Conservation (phyloP, 2,329 filamentous ascomycete genomes). For the Exserohilum rostratum region DNA sequence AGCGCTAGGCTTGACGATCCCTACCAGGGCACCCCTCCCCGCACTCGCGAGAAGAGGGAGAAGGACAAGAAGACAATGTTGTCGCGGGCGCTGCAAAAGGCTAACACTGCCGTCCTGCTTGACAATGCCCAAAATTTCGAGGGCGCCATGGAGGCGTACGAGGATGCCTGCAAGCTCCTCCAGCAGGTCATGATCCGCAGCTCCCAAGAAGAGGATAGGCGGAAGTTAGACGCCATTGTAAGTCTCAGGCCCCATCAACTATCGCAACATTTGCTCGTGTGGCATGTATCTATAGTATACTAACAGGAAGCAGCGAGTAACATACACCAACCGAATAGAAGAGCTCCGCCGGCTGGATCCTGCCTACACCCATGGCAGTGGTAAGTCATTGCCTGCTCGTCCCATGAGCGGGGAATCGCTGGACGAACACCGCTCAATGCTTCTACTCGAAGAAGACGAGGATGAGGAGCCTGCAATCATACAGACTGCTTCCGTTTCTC, state of each 20-base stretch:
- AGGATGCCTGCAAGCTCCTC: conserved; percentile 85
- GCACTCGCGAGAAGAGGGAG: conserved; percentile 53
- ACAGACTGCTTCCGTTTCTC: conserved; percentile 60
- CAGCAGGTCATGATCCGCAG: conserved; percentile 87
- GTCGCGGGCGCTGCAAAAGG: conserved; percentile 92
- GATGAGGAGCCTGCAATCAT: conserved; percentile 51
- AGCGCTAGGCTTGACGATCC: conserved; percentile 43
- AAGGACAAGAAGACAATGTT: conserved; percentile 86
- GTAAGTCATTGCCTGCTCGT: conserved; percentile 78
- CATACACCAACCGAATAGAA: conserved; percentile 87
- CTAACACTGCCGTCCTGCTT: conserved; percentile 91
- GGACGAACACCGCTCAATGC: conserved; percentile 47
- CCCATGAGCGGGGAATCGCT: conserved; percentile 67
- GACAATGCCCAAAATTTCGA: conserved; percentile 97
- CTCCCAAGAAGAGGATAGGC: conserved; percentile 82
- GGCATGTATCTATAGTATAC: no score
- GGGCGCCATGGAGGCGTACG: conserved; percentile 86
- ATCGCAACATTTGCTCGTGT: no score
- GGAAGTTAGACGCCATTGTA: conserved; percentile 92
- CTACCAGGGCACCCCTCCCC: conserved; percentile 41
- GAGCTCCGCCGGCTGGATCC: conserved; percentile 78
- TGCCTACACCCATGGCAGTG: conserved; percentile 55
- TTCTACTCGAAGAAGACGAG: conserved; percentile 41
- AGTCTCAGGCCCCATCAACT: conserved; percentile 43
- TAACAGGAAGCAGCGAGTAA: conserved; percentile 69